Base-by-base conservation (phyloP, 1,284 basidiomycete species). In the Marasmius fiardii region DNA sequence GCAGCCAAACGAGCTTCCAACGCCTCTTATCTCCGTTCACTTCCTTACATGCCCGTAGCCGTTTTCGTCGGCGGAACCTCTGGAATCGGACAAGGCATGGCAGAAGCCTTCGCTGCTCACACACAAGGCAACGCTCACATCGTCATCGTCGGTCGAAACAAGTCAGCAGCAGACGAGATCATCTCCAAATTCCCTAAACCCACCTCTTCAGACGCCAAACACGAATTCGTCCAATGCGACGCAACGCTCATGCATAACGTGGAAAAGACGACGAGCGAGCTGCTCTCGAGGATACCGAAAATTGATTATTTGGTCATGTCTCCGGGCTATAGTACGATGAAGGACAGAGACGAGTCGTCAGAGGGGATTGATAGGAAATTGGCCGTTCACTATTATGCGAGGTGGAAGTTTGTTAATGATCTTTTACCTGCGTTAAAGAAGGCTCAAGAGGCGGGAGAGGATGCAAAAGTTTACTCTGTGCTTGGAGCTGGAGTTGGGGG, bases 21-120 rank as follows among this genome's bases (percentile, higher is more conserved):
- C 48, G 64, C 69, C 1, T 59, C 67, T 2, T 67, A 65, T 50
- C 45, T 57, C n/a, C 45, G 33, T 8, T 54, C 62, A 1, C 69
- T 70, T 0, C 53, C 65, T 0, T 69, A 70, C 52, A 58, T 63
- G 2, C 77, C 78, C 4, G 69, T 73, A 6, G 75, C 71, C 1
- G 59, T 81, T 14, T 76, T 79, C 57, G 67, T 80, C 1, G 78
- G 79, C 4, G 78, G 76, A 21, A 80, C 78, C 4, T 74, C 74
- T 23, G 77, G 78, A 2, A 74, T 80, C 14, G 79, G 79, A 14
- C 68, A 74, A 55, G 75, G 67, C 2, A 73, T 75, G 63, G 74
- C 68, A 3, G 65, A 73, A 53, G 67, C 68, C 6, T 72, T 77
- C 41, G 74, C 71, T 1, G 55, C 63, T 1, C 65, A 74, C 56